A percentile compares a stretch with the other conserved stretches of the same genome.
These are phyloP conservation scores for Hyaloperonospora arabidopsidis DNA, from an alignment of 352 stramenopile genomes.

Conservation along the genomic window DNA sequence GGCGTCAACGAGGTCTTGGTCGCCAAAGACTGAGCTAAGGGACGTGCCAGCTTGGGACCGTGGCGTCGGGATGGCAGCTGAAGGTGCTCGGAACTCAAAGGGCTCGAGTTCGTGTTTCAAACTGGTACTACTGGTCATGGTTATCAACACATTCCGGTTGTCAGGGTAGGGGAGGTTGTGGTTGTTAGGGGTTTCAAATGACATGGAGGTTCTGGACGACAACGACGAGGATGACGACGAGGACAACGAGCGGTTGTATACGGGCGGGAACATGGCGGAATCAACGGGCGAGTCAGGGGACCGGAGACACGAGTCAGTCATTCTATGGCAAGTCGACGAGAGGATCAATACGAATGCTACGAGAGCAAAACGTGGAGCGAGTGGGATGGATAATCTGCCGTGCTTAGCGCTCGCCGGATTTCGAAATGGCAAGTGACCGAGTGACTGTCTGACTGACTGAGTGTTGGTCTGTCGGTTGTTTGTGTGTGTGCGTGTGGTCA, in stretches of 20 bases:
- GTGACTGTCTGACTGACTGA: slow-evolving; percentile 1
- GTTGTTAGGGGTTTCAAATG: slow-evolving; percentile 7
- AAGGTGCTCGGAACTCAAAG: slow-evolving; percentile 46
- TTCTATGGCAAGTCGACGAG: slow-evolving; percentile 12
- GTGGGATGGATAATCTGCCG: slow-evolving; percentile 31
- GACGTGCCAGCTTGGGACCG: slow-evolving; percentile 31
- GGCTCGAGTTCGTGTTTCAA: slow-evolving; percentile 47
- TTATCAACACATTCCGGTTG: slow-evolving; percentile 15
- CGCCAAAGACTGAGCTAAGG: slow-evolving; percentile 68
- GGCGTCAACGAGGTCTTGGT: slow-evolving; percentile 69
- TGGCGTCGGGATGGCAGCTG: slow-evolving; percentile 8
- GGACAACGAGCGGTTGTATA: slow-evolving; percentile 42
- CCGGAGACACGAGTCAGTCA: slow-evolving; percentile 25
- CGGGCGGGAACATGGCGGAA: slow-evolving; percentile 59
- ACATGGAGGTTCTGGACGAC: slow-evolving; percentile 21
- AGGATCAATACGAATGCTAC: slow-evolving; percentile 30
- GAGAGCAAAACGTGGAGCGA: slow-evolving; percentile 28
- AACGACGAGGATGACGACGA: slow-evolving; percentile 27
- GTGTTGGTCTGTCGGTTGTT: background rate
- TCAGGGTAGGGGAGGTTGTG: too few species aligned
- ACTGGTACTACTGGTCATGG: slow-evolving; percentile 10
- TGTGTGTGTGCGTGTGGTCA: background rate
- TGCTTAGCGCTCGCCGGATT: slow-evolving; percentile 37
- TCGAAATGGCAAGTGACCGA: slow-evolving; percentile 22
- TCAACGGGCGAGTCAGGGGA: slow-evolving; percentile 61